A percentile compares a stretch with the other conserved stretches of the same genome.
Conservation (phyloP, 1,139 yeast species). For the Yamadazyma pseudoaaseri region DNA sequence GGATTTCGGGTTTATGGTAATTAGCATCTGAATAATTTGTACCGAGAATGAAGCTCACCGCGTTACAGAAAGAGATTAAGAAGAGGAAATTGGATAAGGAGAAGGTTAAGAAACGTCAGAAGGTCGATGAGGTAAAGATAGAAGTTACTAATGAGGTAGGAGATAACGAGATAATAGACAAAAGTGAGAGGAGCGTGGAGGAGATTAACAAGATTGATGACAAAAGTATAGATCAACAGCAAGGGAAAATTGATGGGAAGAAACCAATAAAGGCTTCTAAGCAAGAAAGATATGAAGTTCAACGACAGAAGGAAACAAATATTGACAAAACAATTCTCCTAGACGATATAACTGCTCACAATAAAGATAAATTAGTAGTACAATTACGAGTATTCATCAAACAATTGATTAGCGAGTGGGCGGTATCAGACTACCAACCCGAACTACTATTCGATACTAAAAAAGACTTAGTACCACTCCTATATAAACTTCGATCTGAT, state of each 20-base stretch:
- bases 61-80: conserved; percentile 9
- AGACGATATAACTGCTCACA: conserved; percentile 29
- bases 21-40: conserved; percentile 1
- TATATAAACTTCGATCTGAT: conserved; percentile 55
- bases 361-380: conserved; percentile 30
- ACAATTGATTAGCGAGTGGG: conserved; percentile 47
- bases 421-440: conserved; percentile 13
- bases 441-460: conserved; percentile 53
- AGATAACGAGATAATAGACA: not conserved
- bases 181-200: not conserved
- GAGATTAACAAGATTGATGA: not conserved
- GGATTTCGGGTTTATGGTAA: not conserved
- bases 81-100: conserved; percentile 3
- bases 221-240: not conserved
- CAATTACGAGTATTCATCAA: conserved; percentile 53
- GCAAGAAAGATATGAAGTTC: conserved; percentile 10
- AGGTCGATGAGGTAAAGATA: not conserved
- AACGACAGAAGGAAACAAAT: conserved; percentile 18
- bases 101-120: not conserved
- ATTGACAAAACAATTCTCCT: conserved; percentile 26
- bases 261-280: conserved; percentile 5
- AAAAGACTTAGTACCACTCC: conserved; percentile 55
- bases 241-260: not conserved
- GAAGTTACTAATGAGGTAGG: not conserved
- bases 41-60: conserved; percentile 1